A percentile compares a stretch with the other conserved stretches of the same genome.
Conservation (phyloP, 139 green algal species). For the Micromonas pusilla region DNA sequence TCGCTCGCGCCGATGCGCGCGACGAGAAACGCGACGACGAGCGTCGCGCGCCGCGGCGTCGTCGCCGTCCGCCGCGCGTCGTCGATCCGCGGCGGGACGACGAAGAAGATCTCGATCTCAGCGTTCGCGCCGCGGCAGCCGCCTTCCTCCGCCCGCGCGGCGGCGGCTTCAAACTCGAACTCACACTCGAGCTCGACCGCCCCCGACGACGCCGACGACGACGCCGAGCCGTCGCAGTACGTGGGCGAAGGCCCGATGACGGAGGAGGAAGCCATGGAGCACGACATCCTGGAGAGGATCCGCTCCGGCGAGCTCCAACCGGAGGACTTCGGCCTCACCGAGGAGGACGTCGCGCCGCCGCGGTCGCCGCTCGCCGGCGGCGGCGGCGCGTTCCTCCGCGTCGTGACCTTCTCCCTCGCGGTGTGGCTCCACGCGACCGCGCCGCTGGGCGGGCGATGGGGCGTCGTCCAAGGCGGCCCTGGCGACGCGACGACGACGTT, state of each 20-base stretch:
- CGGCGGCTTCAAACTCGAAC: neutral
- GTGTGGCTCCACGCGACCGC: neutral
- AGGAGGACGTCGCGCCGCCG: neutral
- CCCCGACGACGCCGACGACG: neutral
- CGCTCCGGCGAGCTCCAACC: too few species aligned
- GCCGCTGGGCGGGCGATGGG: neutral
- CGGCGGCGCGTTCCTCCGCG: neutral
- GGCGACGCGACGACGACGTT: too few species aligned
- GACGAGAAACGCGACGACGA: neutral
- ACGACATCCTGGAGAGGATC: too few species aligned
- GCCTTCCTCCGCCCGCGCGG: too few species aligned
- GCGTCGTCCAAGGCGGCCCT: neutral
- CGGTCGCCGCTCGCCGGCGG: neutral
- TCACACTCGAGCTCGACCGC: neutral
- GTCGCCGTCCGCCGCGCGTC: neutral
- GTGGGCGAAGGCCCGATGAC: too few species aligned
- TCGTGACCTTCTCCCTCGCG: neutral
- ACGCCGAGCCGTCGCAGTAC: too few species aligned
- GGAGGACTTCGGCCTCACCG: too few species aligned
- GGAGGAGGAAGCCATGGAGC: too few species aligned
- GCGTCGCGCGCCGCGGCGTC: neutral
- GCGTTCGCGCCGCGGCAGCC: too few species aligned
- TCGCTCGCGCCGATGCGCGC: neutral
- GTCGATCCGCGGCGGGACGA: neutral
- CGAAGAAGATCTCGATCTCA: neutral